These are phyloP conservation scores for Podospora didyma DNA, from an alignment of 495 filamentous ascomycete species.

Conservation along the genomic window DNA sequence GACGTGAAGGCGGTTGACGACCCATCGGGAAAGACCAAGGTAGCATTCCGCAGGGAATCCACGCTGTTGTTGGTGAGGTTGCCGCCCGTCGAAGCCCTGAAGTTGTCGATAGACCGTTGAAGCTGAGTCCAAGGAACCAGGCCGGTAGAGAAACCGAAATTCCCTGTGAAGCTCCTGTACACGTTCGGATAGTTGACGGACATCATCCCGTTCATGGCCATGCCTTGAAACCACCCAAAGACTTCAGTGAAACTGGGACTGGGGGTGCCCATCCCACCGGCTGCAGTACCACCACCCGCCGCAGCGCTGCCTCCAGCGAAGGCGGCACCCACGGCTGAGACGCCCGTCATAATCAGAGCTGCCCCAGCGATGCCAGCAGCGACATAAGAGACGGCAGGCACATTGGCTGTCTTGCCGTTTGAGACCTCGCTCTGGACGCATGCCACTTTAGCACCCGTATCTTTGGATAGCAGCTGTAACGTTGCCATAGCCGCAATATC, in stretches of 20 bases:
- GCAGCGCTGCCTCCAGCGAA: slow-evolving; percentile 41
- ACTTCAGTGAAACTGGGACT: slow-evolving; percentile 87
- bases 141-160: slow-evolving; percentile 90
- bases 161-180: slow-evolving; percentile 83
- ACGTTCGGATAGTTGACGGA: slow-evolving; percentile 81
- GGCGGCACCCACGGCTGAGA: slow-evolving; percentile 65
- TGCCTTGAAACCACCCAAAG: slow-evolving; percentile 84
- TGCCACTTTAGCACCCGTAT: slow-evolving; percentile 60
- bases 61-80: slow-evolving; percentile 80
- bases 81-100: slow-evolving; percentile 75
- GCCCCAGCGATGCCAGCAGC: slow-evolving; percentile 85
- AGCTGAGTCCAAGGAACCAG: slow-evolving; percentile 76
- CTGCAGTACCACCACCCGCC: slow-evolving; percentile 39
- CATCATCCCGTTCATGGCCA: slow-evolving; percentile 95
- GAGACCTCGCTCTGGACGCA: slow-evolving; percentile 78
- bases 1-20: slow-evolving; percentile 36
- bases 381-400: slow-evolving; percentile 77
- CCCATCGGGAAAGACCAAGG: slow-evolving; percentile 58
- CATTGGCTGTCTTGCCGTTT: slow-evolving; percentile 77
- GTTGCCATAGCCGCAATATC: slow-evolving; percentile 87
- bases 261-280: slow-evolving; percentile 59
- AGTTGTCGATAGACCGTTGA: slow-evolving; percentile 81
- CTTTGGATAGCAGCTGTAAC: slow-evolving; percentile 63
- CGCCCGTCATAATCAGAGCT: slow-evolving; percentile 68
- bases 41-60: slow-evolving; percentile 66